Conservation (phyloP, 208 protist species). For the Endotrypanum monterogeii region DNA sequence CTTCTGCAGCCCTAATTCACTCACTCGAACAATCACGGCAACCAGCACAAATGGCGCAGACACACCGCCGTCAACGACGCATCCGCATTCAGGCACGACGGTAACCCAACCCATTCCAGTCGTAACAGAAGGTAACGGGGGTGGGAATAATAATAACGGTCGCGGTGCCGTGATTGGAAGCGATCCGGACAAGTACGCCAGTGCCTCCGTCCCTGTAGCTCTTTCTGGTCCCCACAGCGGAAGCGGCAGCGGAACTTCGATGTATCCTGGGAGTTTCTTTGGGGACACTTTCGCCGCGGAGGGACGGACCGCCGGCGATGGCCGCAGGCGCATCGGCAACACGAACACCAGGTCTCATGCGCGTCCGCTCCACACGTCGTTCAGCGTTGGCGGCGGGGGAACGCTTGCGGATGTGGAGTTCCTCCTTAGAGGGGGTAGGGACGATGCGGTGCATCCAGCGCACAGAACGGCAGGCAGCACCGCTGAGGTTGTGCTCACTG, state of each 20-base stretch:
- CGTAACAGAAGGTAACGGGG: background rate
- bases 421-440: background rate
- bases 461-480: slow-evolving; percentile 3
- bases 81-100: slow-evolving; percentile 6
- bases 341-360: background rate
- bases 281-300: background rate
- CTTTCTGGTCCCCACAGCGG: slow-evolving; percentile 2
- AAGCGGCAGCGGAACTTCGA: slow-evolving; percentile 21
- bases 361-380: background rate
- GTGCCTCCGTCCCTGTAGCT: background rate
- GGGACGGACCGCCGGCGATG: background rate
- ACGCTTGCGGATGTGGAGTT: background rate
- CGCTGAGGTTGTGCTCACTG: background rate
- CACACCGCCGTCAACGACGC: slow-evolving; percentile 9
- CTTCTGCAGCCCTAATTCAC: slow-evolving; percentile 3
- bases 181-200: slow-evolving; percentile 1
- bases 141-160: background rate
- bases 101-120: slow-evolving; percentile 21
- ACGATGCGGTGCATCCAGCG: background rate
- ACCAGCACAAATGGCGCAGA: slow-evolving; percentile 4
- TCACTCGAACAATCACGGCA: slow-evolving; percentile 10
- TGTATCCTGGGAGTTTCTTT: slow-evolving; percentile 30
- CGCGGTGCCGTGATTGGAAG: background rate
- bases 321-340: background rate
- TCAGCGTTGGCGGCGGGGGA: background rate